These are phyloP conservation scores for Apiospora rasikravindrae DNA, from an alignment of 2,329 filamentous ascomycete genomes.

Conservation along the genomic window DNA sequence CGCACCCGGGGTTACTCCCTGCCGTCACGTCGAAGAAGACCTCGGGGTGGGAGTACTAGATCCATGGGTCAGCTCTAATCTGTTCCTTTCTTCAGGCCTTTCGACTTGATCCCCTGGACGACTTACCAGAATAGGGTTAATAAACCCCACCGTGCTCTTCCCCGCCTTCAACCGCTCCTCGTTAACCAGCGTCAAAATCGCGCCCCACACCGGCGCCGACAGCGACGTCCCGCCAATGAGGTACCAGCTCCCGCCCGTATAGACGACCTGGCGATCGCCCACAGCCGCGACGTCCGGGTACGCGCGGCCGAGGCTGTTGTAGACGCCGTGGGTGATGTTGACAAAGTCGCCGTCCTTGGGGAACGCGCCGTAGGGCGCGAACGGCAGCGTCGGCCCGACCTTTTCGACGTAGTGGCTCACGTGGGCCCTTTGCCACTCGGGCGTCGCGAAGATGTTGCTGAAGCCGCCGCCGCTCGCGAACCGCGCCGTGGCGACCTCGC, in stretches of 20 bases:
- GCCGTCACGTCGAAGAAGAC: slow-evolving; percentile 22
- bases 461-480: slow-evolving; percentile 58
- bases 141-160: slow-evolving; percentile 59
- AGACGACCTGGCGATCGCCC: slow-evolving; percentile 38
- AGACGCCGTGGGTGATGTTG: slow-evolving; percentile 47
- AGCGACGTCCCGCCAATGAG: slow-evolving; percentile 52
- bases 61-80: too few relatives aligned
- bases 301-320: slow-evolving; percentile 56
- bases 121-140: slow-evolving; percentile 63
- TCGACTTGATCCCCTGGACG: slow-evolving; percentile 10
- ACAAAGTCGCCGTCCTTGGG: slow-evolving; percentile 38
- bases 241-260: slow-evolving; percentile 36
- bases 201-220: slow-evolving; percentile 66
- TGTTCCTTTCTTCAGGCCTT: too few relatives aligned
- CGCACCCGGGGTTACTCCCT: slow-evolving; percentile 22
- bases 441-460: slow-evolving; percentile 51
- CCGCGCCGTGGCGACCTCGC: slow-evolving; percentile 30
- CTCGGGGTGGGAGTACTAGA: slow-evolving; percentile 19
- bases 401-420: slow-evolving; percentile 50
- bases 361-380: slow-evolving; percentile 30
- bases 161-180: slow-evolving; percentile 62
- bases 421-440: slow-evolving; percentile 51
- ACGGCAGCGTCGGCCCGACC: slow-evolving; percentile 33
- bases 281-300: slow-evolving; percentile 69
- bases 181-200: slow-evolving; percentile 69